Base-by-base conservation (phyloP, 305 asterid genomes). In the Fraxinus baroniana region DNA sequence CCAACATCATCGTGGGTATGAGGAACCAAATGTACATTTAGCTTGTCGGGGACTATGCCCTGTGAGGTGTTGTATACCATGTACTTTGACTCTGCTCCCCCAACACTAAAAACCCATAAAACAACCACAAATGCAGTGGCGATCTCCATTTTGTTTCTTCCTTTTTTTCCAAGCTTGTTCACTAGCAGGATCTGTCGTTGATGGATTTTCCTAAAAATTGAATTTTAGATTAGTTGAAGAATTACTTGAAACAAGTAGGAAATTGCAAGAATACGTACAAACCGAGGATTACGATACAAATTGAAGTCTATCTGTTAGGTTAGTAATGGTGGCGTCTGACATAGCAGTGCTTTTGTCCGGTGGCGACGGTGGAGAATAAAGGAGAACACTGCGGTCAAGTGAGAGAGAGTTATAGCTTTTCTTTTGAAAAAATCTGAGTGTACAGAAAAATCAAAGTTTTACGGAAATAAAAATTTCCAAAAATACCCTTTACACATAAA, bases 1-100 rank as follows among this genome's bases (percentile, higher is more conserved):
- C 99, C 98, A 83, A 95, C 99, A 87, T 95, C 99, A 86, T 95
- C 99, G 86, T 95, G 99, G 57, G 97, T 86, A 82, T 95, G 99
- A 80, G 99, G 95, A 52, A 94, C 99, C 91, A 95, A 88, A 88
- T 95, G 99, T 79, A 95, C 98, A 85, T 95, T 95, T 74, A 94
- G 85, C 83, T 94, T 95, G 74, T 81, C 89, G 7, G 92, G 88
- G 26, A 86, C 91, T 79, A 87, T 81, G n/a, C 84, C 90, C n/a
- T 90, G 83, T 82, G 89, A 76, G 52, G 97, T 94, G 84, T 95
- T 89, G 82, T 95, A 95, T 2, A 89, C 87, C 86, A 91, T 86
- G 78, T 87, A 95, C 86, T 86, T 84, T 20, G 95, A 89, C 39
- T 89, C 91, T 84, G 55, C 90, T 26, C 62, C 1, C 83, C 57